Percentiles rank a stretch among this genome's conserved stretches.
Conservation (phyloP, 345 rosid species). For the Salix koriyanagi region DNA sequence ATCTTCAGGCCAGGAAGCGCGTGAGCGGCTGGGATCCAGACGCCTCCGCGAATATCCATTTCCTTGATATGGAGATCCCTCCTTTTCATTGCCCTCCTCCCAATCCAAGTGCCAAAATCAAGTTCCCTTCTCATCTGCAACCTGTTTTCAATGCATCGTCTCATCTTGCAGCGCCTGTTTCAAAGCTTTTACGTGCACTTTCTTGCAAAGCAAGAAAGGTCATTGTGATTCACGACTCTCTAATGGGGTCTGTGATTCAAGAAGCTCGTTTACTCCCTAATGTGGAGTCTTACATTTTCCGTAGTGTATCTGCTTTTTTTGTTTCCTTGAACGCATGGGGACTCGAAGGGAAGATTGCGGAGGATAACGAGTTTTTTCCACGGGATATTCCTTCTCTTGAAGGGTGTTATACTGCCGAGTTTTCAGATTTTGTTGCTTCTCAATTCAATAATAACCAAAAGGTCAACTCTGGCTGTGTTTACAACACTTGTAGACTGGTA, state of each 20-base stretch:
- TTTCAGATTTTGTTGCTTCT: slow-evolving; percentile 20
- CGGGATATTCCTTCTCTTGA: slow-evolving; percentile 36
- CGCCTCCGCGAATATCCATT: slow-evolving; percentile 14
- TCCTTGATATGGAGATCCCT: slow-evolving; percentile 38
- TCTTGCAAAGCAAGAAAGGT: slow-evolving; percentile 24
- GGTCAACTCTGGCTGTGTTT: slow-evolving; percentile 26
- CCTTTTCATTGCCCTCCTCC: slow-evolving; percentile 33
- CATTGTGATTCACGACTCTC: slow-evolving; percentile 36
- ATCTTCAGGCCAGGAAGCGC: slow-evolving; percentile 39
- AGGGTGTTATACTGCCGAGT: slow-evolving; percentile 39
- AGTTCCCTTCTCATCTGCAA: slow-evolving; percentile 47
- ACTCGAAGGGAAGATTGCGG: slow-evolving; percentile 9
- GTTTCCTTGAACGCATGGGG: slow-evolving; percentile 20
- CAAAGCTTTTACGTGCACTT: slow-evolving; percentile 20
- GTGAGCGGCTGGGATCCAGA: slow-evolving; percentile 31
- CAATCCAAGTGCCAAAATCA: slow-evolving; percentile 22
- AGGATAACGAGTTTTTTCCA: not conserved
- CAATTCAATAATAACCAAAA: slow-evolving; percentile 14
- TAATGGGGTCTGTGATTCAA: slow-evolving; percentile 42
- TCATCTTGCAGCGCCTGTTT: slow-evolving; percentile 29
- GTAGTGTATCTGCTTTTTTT: slow-evolving; percentile 39
- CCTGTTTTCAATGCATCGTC: slow-evolving; percentile 30
- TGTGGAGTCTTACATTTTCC: slow-evolving; percentile 37
- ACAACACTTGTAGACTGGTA: slow-evolving; percentile 41
- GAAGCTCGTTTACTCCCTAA: slow-evolving; percentile 29